Base-by-base conservation (phyloP, 108 stramenopile species). In the Cyclotella choctawhatcheeana region DNA sequence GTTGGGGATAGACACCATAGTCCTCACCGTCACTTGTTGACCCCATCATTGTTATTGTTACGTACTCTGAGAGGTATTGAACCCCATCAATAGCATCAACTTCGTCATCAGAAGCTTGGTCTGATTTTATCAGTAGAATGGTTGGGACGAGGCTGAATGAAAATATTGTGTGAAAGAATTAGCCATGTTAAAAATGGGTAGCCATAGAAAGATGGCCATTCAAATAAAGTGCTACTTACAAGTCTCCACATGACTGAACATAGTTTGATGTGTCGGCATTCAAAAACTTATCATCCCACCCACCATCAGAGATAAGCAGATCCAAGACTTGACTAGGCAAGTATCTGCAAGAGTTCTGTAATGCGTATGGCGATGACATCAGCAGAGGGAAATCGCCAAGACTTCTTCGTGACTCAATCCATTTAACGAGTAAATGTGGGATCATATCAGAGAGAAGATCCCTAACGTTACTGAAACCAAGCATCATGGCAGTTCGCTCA, bases 401-500 rank as follows among this genome's bases (percentile, higher is more conserved):
- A 22, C 52, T 44, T 30, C 61, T 55, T 21, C 71, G 61, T 32
- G 61, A 58, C 21, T 83, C 64, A 3, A 91, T 29, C 87, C 83
- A 88, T 54, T 63, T 58, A 13, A 65, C 71, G 33, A 89, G 53
- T 24, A 91, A n/a, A 29, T 69, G 70, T 17, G 81, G 86, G 20
- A 44, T 66, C 66, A 77, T 67, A 13, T 67, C 64, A 27, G 74
- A 60, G 10, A 91, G 61, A 59, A 91, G 65, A 27, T 80, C 73
- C 31, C 77, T 71, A 10, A 79, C 67, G 10, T 62, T 62, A 21
- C 40, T 64, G 70, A 81, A 92, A 1, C 79, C 81, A 27, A 77
- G 77, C 76, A 83, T 45, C 48, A 50, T 30, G 20, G 92, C 86
- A 53, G 87, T 75, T 26, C 73, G 75, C 43, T 86, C 79, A 30